Base-by-base conservation (phyloP, 148 eudicot genomes). In the Fagopyrum homotropicum region DNA sequence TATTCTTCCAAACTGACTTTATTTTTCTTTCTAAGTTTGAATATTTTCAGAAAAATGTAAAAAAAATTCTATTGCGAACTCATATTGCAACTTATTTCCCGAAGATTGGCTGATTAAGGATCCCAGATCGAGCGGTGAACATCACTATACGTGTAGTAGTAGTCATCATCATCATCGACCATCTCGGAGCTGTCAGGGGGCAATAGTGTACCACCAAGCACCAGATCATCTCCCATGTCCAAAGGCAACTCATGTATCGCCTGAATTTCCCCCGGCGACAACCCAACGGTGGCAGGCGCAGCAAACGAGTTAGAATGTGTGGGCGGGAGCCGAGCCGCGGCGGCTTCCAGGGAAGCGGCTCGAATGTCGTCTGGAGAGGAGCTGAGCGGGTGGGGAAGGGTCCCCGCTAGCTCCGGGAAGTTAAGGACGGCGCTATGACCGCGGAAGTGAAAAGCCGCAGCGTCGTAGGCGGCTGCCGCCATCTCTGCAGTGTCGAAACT, bases 391-490 rank as follows among this genome's bases (percentile, higher is more conserved):
- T 56, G 72, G 5, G 91, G 85, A 14, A 85, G 60, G 7, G 61
- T 43, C 0, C 70, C 69, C 11, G 68, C 80, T 61, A 83, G 64
- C 44, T 85, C 85, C 2, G 97, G 97, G 76, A 89, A 92, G 75
- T 92, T 89, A 2, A 89, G 81, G 44, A 73, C 74, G 4, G 88
- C 90, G 0, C 64, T 74, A 15, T 29, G 75, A 3, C 92, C 92
- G 72, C 85, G 77, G 22, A 89, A 72, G 79, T 89, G 78, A 72
- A 82, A 87, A 68, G 87, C 88, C 12, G 92, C 92, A 0, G 78
- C 87, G 44, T 89, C 92, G 63, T 89, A 87, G 4, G 92, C 92
- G 15, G 85, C 66, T 1, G 92, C 92, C 1, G 92, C 92, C 90
- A 89, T 89, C 77, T 89, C 90, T 1, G 89, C 81, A 2, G 92